Evolutionary conservation across 768 basidiomycete genomes (phyloP), one percentile per base, ranked within the genome.

Genomic region (Tubosaeta sp.): DNA sequence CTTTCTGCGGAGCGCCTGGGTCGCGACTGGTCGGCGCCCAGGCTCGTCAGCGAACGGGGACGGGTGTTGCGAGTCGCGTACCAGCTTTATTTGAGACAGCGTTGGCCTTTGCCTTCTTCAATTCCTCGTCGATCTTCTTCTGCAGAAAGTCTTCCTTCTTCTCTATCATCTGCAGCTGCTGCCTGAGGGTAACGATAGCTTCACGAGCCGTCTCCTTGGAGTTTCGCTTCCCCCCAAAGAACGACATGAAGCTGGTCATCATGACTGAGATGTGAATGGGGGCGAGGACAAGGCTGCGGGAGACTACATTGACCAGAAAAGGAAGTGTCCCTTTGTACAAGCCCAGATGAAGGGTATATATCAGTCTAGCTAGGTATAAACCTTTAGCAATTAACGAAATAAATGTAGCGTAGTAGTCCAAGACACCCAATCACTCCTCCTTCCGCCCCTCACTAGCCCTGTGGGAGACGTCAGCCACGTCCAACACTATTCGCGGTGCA

Each of bases 81-180:
- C 95, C 84, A 64, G 84, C 71, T 76, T 95, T 95, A 71, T 97
- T 98, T 47, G 87, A 83, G 45, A 95, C 91, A 42, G 92, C 95
- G 69, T 97, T 97, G 31, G 86, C 83, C 69, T 81, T 86, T 14
- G 97, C 97, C 75, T 91, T 95, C 79, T 85, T 85, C 62, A 84
- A 59, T 64, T 98, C 95, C 58, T 97, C 93, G 48, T 95, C 93
- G 59, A 97, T 90, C 84, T 95, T 93, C 83, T 90, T 94, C 79
- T 88, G 86, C 56, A 97, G 75, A 71, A 91, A 79, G 70, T 98
- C 95, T 76, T 97, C 97, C 78, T 95, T 97, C 91, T 97, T 99
- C 82, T 97, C 94, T 60, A 98, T 84, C 85, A 95, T 88, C 72
- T 91, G 83, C 56, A 97, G 80, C 69, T 98, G 94, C 73, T 95